A percentile compares a stretch with the other conserved stretches of the same genome.
Evolutionary conservation across 2,329 filamentous ascomycete genomes (phyloP).

Genomic region (Chrysoporthe puriensis): DNA sequence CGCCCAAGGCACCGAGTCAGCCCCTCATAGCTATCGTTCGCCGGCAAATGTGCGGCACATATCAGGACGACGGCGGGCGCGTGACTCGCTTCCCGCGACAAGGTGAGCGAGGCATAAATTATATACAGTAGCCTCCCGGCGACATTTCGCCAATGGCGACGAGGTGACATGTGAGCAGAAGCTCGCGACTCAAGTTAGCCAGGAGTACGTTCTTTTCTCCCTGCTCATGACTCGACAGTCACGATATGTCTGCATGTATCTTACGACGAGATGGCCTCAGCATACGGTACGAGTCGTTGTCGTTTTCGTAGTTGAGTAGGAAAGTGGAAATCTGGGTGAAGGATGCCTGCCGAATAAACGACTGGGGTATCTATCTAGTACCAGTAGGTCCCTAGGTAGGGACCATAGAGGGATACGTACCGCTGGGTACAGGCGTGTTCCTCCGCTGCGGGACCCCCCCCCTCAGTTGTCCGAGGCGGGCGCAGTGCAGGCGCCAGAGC

Average conservation of each 20-base stretch:
- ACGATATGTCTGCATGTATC: neutral
- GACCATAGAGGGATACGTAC: neutral
- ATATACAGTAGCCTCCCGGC: neutral
- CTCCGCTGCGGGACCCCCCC: slow-evolving; percentile 1
- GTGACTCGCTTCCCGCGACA: neutral
- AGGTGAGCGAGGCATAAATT: neutral
- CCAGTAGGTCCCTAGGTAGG: neutral
- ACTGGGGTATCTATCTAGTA: neutral
- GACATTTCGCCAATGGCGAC: neutral
- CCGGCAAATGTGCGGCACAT: too few species aligned
- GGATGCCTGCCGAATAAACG: neutral
- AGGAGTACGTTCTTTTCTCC: neutral
- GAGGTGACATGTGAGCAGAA: neutral
- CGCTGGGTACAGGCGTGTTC: neutral
- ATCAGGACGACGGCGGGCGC: neutral
- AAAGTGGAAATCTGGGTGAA: neutral
- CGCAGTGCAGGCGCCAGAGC: neutral
- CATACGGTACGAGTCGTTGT: neutral
- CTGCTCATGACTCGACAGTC: neutral
- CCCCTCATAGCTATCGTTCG: neutral
- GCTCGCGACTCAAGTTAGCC: neutral
- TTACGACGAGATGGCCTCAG: neutral
- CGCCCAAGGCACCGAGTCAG: neutral
- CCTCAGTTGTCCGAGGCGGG: neutral
- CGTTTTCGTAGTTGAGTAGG: neutral